Base-by-base conservation (phyloP, 116 monocot species). In the Trichopus zeylanicus region DNA sequence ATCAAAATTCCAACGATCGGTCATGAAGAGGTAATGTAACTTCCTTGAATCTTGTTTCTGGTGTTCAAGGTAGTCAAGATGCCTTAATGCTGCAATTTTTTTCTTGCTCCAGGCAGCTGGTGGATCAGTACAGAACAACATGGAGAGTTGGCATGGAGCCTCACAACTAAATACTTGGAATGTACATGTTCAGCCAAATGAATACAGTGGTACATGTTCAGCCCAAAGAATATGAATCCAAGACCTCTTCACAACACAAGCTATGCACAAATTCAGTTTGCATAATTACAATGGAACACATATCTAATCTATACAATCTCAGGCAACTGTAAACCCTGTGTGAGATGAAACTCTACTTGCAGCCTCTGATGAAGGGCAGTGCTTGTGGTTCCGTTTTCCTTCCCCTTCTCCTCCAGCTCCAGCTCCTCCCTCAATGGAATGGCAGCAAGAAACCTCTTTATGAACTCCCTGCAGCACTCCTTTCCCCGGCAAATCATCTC, bases 301-400 rank as follows among this genome's bases (percentile, higher is more conserved):
- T 21, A 51, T 51, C 22, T 22, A 51, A 21, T n/a, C 2, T 42
- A n/a, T 16, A 42, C 42, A 42, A 42, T 42, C n/a, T 42, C 32
- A 33, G 8, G 8, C 32, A 5, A 8, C 4, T 33, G 8, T 8
- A 33, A 51, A 25, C 69, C 46, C 18, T 31, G 30, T 34, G 75
- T 75, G 29, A 61, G 60, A 55, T 88, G 87, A 39, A 88, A 79
- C 54, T 88, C 87, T 20, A 88, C 80, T 60, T 88, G 87, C 29
- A 88, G 51, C 53, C 83, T 72, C 57, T 71, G 79, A 53, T 88
- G 87, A 1, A 79, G 70, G 1, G 67, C 67, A 0, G 51, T 67
- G 9, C 35, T 16, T 42, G 42, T 42, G 13, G 42, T 37, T 2
- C 26, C 56, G n/a, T n/a, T 65, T 39, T 47, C 59, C 3, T 53